These are phyloP conservation scores for Rhizopogon sp. DNA, from an alignment of 768 basidiomycete genomes.

Conservation along the genomic window DNA sequence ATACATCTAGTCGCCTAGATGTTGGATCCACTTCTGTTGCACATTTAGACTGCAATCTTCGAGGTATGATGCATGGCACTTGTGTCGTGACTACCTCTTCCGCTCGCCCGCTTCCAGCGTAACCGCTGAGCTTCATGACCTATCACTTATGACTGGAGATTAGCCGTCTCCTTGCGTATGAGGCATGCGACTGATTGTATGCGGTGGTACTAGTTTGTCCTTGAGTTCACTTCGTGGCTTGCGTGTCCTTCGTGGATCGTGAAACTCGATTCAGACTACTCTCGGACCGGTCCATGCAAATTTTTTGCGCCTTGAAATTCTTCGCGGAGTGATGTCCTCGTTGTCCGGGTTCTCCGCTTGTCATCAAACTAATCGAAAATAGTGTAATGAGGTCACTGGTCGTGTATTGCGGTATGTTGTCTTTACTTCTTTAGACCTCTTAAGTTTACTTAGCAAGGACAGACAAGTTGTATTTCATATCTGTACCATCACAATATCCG, in stretches of 20 bases:
- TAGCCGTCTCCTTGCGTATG: neutral
- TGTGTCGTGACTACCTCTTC: neutral
- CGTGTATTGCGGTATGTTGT: neutral
- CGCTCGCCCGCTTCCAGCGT: neutral
- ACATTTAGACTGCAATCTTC: neutral
- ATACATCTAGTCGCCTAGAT: neutral
- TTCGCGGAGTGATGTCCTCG: conserved; percentile 3
- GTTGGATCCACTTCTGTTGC: neutral
- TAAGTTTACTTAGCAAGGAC: neutral
- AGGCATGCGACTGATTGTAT: neutral
- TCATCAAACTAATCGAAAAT: no score
- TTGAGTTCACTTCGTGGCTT: conserved; percentile 14
- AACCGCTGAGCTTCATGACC: neutral
- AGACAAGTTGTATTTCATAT: neutral
- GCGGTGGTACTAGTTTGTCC: neutral
- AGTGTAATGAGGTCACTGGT: no score
- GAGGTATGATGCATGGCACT: neutral
- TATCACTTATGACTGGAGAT: neutral
- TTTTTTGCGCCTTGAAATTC: conserved; percentile 4
- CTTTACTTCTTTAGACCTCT: neutral
- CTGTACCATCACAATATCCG: neutral
- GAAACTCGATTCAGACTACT: conserved; percentile 15
- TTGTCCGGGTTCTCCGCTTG: neutral
- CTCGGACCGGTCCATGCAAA: conserved; percentile 7
- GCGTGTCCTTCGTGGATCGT: conserved; percentile 2